phyloP scores from a whole-genome alignment of 139 green algal species.

The Raphidocelis subcapitata region DNA sequence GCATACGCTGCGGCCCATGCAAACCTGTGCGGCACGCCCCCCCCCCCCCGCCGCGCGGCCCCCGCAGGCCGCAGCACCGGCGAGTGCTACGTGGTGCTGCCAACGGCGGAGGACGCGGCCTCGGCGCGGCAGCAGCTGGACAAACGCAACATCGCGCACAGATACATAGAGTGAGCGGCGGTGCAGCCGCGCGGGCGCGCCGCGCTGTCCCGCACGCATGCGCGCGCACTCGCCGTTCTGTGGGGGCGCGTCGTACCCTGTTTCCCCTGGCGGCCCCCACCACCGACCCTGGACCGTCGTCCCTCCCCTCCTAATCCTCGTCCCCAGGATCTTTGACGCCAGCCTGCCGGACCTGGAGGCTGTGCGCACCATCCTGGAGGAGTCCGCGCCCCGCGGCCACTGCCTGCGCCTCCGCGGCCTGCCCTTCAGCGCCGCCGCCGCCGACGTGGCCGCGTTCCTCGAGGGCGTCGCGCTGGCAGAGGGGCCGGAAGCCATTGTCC shows the following conservation, averaged over 20 bases:
- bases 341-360: conserved; percentile 52
- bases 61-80: conserved; percentile 67
- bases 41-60: no score
- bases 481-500: conserved; percentile 62
- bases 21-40: no score
- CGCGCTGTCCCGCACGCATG: conserved; percentile 6
- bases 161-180: conserved; percentile 83
- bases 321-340: conserved; percentile 67
- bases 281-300: neutral
- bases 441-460: conserved; percentile 67
- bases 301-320: neutral
- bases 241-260: conserved; percentile 7
- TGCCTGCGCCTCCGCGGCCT: conserved; percentile 83
- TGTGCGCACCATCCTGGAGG: conserved; percentile 20
- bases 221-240: conserved; percentile 27
- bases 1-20: no score
- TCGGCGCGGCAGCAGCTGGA: conserved; percentile 62
- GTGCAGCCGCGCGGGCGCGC: neutral
- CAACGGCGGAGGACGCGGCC: conserved; percentile 37
- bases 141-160: conserved; percentile 65
- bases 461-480: conserved; percentile 57
- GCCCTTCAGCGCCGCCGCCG: conserved; percentile 71
- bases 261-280: neutral
- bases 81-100: conserved; percentile 73
- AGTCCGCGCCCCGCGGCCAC: conserved; percentile 35